Evolutionary conservation across 208 protist genomes (phyloP).

Genomic region (Acanthamoeba triangularis): DNA sequence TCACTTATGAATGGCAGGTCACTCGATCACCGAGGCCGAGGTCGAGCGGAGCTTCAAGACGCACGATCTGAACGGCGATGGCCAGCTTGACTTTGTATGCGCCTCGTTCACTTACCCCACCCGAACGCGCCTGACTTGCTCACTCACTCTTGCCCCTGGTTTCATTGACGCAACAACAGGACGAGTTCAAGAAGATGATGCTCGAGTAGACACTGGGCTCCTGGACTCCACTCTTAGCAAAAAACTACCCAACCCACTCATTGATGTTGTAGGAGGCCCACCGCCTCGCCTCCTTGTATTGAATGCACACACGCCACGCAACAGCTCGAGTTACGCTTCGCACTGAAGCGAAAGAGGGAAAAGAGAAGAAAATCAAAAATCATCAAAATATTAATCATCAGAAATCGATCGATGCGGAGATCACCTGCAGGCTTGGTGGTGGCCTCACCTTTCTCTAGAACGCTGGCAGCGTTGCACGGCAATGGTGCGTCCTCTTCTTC

Average conservation of each 20-base stretch:
- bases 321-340: too few relatives aligned
- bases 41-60: conserved; percentile 25
- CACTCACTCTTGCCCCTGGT: neutral
- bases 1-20: neutral
- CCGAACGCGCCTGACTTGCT: too few relatives aligned
- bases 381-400: too few relatives aligned
- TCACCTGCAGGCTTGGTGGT: too few relatives aligned
- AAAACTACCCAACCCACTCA: neutral
- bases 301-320: too few relatives aligned
- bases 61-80: conserved; percentile 63
- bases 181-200: conserved; percentile 74
- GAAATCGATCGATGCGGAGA: too few relatives aligned
- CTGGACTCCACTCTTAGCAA: neutral
- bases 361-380: too few relatives aligned
- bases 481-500: too few relatives aligned
- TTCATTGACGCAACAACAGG: neutral
- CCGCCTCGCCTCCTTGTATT: too few relatives aligned
- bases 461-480: too few relatives aligned
- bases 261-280: neutral
- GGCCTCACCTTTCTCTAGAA: too few relatives aligned
- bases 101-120: neutral
- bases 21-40: conserved; percentile 17
- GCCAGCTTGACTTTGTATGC: conserved; percentile 67
- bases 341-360: too few relatives aligned
- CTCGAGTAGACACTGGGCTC: conserved; percentile 53